These are phyloP conservation scores for Saposhnikovia divaricata DNA, from an alignment of 129 eudicot genomes.

Conservation along the genomic window DNA sequence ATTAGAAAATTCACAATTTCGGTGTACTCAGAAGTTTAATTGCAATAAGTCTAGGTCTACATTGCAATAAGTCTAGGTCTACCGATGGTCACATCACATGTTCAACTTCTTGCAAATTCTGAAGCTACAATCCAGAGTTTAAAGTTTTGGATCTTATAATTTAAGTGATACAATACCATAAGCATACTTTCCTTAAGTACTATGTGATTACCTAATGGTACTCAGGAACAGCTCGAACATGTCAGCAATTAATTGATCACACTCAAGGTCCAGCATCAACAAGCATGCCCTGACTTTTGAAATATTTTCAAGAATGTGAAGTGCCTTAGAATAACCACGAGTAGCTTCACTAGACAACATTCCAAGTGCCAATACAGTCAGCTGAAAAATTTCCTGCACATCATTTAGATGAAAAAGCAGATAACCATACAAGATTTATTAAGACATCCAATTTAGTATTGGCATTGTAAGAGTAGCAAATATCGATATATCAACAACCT, in stretches of 20 bases:
- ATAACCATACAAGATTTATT: neutral
- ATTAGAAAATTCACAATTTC: neutral
- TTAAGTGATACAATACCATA: neutral
- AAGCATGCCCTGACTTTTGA: conserved; percentile 51
- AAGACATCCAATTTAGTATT: neutral
- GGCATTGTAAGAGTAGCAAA: neutral
- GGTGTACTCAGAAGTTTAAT: neutral
- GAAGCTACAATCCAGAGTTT: neutral
- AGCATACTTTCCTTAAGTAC: conserved; percentile 5
- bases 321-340: conserved; percentile 40
- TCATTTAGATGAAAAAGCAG: neutral
- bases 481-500: conserved; percentile 26
- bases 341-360: conserved; percentile 35
- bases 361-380: conserved; percentile 43
- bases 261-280: conserved; percentile 62
- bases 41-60: neutral
- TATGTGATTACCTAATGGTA: conserved; percentile 35
- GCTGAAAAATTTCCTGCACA: conserved; percentile 50
- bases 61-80: neutral
- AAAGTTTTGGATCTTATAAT: neutral
- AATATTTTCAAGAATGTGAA: conserved; percentile 39
- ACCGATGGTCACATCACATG: neutral
- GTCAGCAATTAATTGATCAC: conserved; percentile 49
- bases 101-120: neutral
- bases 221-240: conserved; percentile 56